phyloP scores from a whole-genome alignment of 2,329 filamentous ascomycete genomes.

The Basipetospora chlamydospora region DNA sequence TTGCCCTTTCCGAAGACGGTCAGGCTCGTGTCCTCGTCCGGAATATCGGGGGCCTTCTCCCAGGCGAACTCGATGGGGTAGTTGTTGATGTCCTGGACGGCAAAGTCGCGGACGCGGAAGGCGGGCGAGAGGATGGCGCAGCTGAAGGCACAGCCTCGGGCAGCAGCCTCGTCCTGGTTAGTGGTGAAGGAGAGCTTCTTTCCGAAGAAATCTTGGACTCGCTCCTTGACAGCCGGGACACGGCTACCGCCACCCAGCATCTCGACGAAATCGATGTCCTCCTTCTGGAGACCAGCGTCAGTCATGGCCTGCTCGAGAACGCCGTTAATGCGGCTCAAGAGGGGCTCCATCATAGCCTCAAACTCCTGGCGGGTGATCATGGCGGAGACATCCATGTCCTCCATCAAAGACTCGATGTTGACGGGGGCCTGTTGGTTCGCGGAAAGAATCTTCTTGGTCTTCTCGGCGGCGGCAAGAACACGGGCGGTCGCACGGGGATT shows the following conservation, averaged over 20 bases:
- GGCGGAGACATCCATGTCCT: slow-evolving; percentile 79
- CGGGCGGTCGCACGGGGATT: slow-evolving; percentile 84
- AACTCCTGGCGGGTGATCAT: slow-evolving; percentile 92
- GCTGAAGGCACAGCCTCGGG: slow-evolving; percentile 90
- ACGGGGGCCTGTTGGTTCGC: slow-evolving; percentile 85
- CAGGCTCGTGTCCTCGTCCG: slow-evolving; percentile 92
- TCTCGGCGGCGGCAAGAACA: slow-evolving; percentile 79
- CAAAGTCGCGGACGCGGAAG: slow-evolving; percentile 97
- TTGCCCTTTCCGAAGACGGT: slow-evolving; percentile 97
- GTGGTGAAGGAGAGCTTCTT: slow-evolving; percentile 90
- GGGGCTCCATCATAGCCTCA: slow-evolving; percentile 75
- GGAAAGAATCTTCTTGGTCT: slow-evolving; percentile 95
- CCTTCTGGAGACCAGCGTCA: slow-evolving; percentile 80
- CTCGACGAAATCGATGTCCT: slow-evolving; percentile 89
- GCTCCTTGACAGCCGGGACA: slow-evolving; percentile 83
- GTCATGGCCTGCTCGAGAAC: slow-evolving; percentile 84
- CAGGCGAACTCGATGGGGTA: slow-evolving; percentile 98
- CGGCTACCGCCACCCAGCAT: slow-evolving; percentile 90
- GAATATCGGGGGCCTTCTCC: slow-evolving; percentile 97
- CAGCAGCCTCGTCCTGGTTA: slow-evolving; percentile 95
- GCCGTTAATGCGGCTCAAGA: slow-evolving; percentile 55
- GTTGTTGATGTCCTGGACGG: slow-evolving; percentile 91
- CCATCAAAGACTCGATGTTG: slow-evolving; percentile 98
- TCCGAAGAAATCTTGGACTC: slow-evolving; percentile 79
- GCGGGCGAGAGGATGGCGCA: slow-evolving; percentile 94